Conservation (phyloP, 768 basidiomycete species). For the Mycena floridula region DNA sequence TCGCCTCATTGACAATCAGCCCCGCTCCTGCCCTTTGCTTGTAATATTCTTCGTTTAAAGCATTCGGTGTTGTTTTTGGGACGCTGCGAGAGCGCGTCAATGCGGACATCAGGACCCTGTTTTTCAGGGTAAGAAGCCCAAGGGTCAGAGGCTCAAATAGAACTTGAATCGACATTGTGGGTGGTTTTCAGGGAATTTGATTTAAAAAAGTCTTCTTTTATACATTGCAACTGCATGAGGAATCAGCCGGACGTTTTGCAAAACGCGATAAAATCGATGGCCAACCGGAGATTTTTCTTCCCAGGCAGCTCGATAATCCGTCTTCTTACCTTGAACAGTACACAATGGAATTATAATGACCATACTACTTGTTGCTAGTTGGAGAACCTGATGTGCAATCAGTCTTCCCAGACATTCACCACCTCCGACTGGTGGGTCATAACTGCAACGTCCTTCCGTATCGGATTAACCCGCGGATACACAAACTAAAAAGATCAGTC, state of each 20-base stretch:
- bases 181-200: too few relatives aligned
- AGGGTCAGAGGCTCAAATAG: constrained; percentile 15
- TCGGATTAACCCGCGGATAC: constrained; percentile 71
- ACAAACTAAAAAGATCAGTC: constrained; percentile 54
- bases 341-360: too few relatives aligned
- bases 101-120: constrained; percentile 18
- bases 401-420: constrained; percentile 46
- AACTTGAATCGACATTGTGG: constrained; percentile 1
- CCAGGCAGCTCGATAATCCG: too few relatives aligned
- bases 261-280: too few relatives aligned
- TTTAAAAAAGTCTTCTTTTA: too few relatives aligned
- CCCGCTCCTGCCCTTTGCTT: constrained; percentile 29
- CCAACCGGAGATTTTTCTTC: too few relatives aligned
- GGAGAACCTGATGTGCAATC: too few relatives aligned
- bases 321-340: too few relatives aligned
- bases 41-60: constrained; percentile 27
- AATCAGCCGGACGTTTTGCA: too few relatives aligned
- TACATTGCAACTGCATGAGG: too few relatives aligned
- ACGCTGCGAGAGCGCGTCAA: constrained; percentile 21
- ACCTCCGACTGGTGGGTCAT: constrained; percentile 86
- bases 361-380: too few relatives aligned
- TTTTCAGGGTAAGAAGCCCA: constrained; percentile 17
- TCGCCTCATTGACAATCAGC: constrained; percentile 27
- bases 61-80: constrained; percentile 19
- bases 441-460: constrained; percentile 71